Evolutionary conservation across 306 rosid genomes (phyloP).

Genomic region (Astragalus glycyphyllos): DNA sequence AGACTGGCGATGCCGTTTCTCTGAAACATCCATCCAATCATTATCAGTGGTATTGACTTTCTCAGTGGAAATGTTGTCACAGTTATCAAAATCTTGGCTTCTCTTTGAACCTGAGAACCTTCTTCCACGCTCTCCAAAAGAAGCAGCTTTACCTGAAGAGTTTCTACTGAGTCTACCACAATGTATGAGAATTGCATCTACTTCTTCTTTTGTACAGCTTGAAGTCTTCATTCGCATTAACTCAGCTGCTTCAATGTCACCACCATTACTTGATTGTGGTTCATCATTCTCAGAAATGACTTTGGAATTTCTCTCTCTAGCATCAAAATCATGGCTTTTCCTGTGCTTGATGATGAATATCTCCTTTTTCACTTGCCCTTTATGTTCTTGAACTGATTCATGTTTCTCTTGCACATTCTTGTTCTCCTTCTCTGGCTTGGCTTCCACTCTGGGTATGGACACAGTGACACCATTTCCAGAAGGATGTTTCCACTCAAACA

Average conservation of each 20-base stretch:
- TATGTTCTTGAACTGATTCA: conserved; percentile 39
- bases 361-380: conserved; percentile 68
- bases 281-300: conserved; percentile 22
- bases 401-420: conserved; percentile 35
- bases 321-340: conserved; percentile 70
- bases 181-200: conserved; percentile 95
- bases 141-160: conserved; percentile 76
- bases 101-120: conserved; percentile 90
- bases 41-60: conserved; percentile 39
- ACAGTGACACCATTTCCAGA: conserved; percentile 3
- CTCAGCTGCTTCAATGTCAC: conserved; percentile 15
- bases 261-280: background rate
- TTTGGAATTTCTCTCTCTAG: conserved; percentile 56
- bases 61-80: conserved; percentile 47
- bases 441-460: conserved; percentile 41
- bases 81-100: conserved; percentile 75
- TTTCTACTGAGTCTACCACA: conserved; percentile 96
- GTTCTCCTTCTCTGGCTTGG: conserved; percentile 39
- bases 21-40: conserved; percentile 39
- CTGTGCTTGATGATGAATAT: conserved; percentile 83
- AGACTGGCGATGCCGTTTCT: conserved; percentile 60
- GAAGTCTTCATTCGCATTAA: conserved; percentile 66
- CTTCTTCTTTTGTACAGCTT: conserved; percentile 89
- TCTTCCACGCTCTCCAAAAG: conserved; percentile 56
- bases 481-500: conserved; percentile 35